Conservation (phyloP, 768 basidiomycete species). For the Pleurotus giganteus region DNA sequence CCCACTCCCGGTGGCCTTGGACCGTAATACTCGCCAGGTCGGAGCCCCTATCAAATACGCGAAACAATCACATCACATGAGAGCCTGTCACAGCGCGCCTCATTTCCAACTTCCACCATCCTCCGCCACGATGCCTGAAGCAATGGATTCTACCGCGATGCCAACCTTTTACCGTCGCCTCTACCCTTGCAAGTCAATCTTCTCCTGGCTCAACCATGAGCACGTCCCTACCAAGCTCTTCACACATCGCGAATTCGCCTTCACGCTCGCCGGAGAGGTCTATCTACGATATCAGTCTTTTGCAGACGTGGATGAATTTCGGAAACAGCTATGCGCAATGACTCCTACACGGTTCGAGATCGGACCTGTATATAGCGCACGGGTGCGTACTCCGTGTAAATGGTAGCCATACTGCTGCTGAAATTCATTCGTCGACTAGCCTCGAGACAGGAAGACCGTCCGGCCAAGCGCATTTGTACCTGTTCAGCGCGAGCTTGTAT, state of each 20-base stretch:
- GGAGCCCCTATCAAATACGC: too few relatives aligned
- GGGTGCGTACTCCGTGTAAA: slow-evolving; percentile 58
- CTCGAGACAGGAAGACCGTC: slow-evolving; percentile 84
- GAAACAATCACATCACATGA: background rate
- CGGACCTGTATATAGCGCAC: slow-evolving; percentile 86
- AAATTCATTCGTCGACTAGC: slow-evolving; percentile 42
- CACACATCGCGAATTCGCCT: slow-evolving; percentile 94
- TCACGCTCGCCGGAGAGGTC: slow-evolving; percentile 86
- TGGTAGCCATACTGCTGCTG: background rate
- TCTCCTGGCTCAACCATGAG: slow-evolving; percentile 93
- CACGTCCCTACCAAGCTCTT: slow-evolving; percentile 77
- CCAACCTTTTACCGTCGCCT: slow-evolving; percentile 80
- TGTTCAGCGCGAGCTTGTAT: slow-evolving; percentile 86
- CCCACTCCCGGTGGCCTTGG: too few relatives aligned
- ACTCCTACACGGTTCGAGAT: slow-evolving; percentile 97
- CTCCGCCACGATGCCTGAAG: slow-evolving; percentile 9
- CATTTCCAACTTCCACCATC: slow-evolving; percentile 1
- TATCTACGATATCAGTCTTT: slow-evolving; percentile 97
- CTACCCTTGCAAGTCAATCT: slow-evolving; percentile 94
- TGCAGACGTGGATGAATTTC: slow-evolving; percentile 79
- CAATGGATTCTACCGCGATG: slow-evolving; percentile 31
- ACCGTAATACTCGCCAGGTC: too few relatives aligned
- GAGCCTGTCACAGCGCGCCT: background rate
- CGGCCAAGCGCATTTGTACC: slow-evolving; percentile 69
- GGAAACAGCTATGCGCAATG: slow-evolving; percentile 79